Evolutionary conservation across 2,329 filamentous ascomycete genomes (phyloP), one percentile per base, ranked within the genome.

Genomic region (Nigrospora oryzae): DNA sequence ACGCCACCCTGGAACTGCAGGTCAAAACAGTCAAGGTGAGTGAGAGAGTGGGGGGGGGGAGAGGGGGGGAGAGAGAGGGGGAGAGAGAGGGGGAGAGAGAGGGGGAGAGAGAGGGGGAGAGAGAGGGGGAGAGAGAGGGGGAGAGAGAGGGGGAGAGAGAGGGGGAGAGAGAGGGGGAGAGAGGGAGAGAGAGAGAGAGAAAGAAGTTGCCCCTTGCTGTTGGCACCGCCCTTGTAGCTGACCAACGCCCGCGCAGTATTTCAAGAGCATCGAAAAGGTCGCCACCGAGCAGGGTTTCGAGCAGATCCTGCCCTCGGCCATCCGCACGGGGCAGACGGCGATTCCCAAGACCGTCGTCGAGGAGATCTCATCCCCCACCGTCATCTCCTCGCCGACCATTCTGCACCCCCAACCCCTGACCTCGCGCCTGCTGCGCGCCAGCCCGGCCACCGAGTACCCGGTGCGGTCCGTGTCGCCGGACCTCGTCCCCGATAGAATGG

Each of bases 1-100:
- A 91, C 58, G 83, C 83, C 14, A 87, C 83, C 1, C 67, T 84
- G 13, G 83, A 86, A 61, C 68, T 87, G 42, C 81, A 83, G 60
- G 83, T 86, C 49, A 86, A 86, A 69, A 86, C 83, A 0, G 83
- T 86, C 56, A 79, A 75, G 68, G 75, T 74, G 61, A 55, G 61
- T 36, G n/a, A n/a, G n/a, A n/a, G n/a, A n/a, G n/a, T n/a, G n/a
- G n/a, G n/a, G n/a, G n/a, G n/a, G n/a, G n/a, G n/a, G n/a, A n/a
- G n/a, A n/a, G n/a, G n/a, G n/a, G n/a, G n/a, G n/a, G n/a, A n/a
- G n/a, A n/a, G n/a, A n/a, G n/a, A n/a, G n/a, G n/a, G n/a, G n/a
- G n/a, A n/a, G n/a, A n/a, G n/a, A n/a, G n/a, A n/a, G n/a, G n/a
- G n/a, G n/a, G n/a, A n/a, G n/a, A n/a, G n/a, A n/a, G n/a, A n/a